Conservation (phyloP, 2,329 filamentous ascomycete species). For the Epichloe typhina region DNA sequence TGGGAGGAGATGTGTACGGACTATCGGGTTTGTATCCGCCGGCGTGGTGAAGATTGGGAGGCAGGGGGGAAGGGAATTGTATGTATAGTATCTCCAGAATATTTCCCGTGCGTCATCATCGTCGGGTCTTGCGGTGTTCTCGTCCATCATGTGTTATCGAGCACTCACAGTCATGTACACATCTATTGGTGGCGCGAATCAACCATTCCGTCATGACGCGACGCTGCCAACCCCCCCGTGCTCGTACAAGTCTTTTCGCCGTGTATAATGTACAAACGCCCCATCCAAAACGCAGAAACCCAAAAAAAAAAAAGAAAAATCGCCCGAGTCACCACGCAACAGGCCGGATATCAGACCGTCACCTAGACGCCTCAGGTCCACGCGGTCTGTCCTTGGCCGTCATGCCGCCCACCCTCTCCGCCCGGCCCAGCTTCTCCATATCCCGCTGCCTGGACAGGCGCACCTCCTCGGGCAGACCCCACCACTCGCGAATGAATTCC, state of each 20-base stretch:
- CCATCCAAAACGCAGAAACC: not conserved
- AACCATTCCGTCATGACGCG: not conserved
- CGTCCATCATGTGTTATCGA: too few relatives aligned
- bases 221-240: not conserved
- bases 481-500: conserved; percentile 53
- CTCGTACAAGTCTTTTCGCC: not conserved
- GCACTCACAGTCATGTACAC: not conserved
- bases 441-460: conserved; percentile 35
- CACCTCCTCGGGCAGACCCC: conserved; percentile 47
- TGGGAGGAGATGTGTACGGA: too few relatives aligned
- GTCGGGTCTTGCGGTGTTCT: too few relatives aligned
- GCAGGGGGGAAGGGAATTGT: too few relatives aligned
- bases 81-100: not conserved
- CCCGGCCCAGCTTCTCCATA: conserved; percentile 35
- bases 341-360: not conserved
- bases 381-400: conserved; percentile 22
- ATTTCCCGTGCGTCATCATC: not conserved
- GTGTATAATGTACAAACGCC: not conserved
- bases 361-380: conserved; percentile 2
- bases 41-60: too few relatives aligned
- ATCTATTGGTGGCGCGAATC: not conserved
- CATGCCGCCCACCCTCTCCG: conserved; percentile 43
- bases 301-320: not conserved
- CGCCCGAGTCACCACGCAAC: not conserved
- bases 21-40: too few relatives aligned